These are phyloP conservation scores for Yamadazyma trypodendri DNA, from an alignment of 1,139 yeast species.

Conservation along the genomic window DNA sequence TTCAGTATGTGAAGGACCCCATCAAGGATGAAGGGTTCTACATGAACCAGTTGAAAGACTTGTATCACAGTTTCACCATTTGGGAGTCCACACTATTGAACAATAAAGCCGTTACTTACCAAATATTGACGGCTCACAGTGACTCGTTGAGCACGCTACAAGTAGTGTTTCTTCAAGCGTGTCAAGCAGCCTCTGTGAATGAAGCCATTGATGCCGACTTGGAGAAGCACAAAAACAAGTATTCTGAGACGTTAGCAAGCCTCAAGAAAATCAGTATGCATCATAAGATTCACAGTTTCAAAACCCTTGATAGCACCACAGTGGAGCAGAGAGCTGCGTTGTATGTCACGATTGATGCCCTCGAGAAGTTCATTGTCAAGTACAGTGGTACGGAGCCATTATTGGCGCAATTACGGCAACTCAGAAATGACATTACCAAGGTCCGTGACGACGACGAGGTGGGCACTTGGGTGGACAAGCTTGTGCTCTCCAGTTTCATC, in stretches of 20 bases:
- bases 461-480: conserved; percentile 10
- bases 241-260: conserved; percentile 3
- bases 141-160: conserved; percentile 7
- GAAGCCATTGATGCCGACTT: conserved; percentile 6
- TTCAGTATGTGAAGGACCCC: conserved; percentile 26
- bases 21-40: conserved; percentile 22
- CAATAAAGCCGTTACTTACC: conserved; percentile 1
- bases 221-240: neutral
- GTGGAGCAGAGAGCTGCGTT: conserved; percentile 7
- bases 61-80: conserved; percentile 31
- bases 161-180: conserved; percentile 7
- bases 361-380: conserved; percentile 5
- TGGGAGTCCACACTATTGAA: conserved; percentile 37
- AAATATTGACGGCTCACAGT: conserved; percentile 4
- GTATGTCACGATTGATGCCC: conserved; percentile 7
- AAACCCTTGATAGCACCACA: conserved; percentile 1
- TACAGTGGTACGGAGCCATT: neutral
- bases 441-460: neutral
- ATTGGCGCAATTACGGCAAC: conserved; percentile 3
- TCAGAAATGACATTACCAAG: conserved; percentile 2
- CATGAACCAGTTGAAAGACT: conserved; percentile 21
- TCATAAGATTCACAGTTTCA: conserved; percentile 6
- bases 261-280: conserved; percentile 10
- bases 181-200: conserved; percentile 2
- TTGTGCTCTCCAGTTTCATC: conserved; percentile 5